Conservation (phyloP, 2,329 filamentous ascomycete species). For the Ambrosiella xylebori region DNA sequence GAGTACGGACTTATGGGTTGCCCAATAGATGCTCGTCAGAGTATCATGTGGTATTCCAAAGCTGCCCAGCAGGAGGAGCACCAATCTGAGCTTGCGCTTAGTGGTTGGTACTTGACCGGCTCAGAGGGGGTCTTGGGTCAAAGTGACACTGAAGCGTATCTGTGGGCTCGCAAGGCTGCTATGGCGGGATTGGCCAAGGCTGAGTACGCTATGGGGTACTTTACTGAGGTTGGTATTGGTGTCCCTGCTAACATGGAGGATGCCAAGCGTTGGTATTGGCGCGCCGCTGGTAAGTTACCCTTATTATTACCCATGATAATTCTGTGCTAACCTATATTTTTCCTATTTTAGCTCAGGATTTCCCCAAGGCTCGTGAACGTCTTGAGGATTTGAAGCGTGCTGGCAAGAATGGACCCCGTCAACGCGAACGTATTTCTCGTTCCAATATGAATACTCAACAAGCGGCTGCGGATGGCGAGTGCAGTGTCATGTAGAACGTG, state of each 20-base stretch:
- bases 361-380: constrained; percentile 79
- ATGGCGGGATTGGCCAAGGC: constrained; percentile 78
- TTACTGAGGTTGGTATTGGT: constrained; percentile 88
- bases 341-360: constrained; percentile 58
- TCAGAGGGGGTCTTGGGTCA: constrained; percentile 74
- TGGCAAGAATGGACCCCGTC: constrained; percentile 54
- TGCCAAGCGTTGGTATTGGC: constrained; percentile 95
- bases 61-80: constrained; percentile 89
- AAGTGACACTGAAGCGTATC: constrained; percentile 87
- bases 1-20: constrained; percentile 79
- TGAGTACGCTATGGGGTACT: constrained; percentile 88
- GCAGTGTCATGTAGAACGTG: constrained; percentile 13
- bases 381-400: constrained; percentile 80
- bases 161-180: constrained; percentile 92
- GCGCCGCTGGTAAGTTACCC: constrained; percentile 68
- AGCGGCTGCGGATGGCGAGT: constrained; percentile 11
- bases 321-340: constrained; percentile 17
- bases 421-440: constrained; percentile 61
- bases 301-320: background rate
- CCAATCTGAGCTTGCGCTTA: constrained; percentile 69
- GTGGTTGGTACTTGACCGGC: constrained; percentile 91
- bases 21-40: constrained; percentile 63
- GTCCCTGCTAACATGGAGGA: constrained; percentile 75
- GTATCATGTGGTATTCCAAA: constrained; percentile 85
- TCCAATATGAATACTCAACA: constrained; percentile 59